phyloP scores from a whole-genome alignment of 176 grass and related monocot species.

The sorghum (Sorghum bicolor) region DNA sequence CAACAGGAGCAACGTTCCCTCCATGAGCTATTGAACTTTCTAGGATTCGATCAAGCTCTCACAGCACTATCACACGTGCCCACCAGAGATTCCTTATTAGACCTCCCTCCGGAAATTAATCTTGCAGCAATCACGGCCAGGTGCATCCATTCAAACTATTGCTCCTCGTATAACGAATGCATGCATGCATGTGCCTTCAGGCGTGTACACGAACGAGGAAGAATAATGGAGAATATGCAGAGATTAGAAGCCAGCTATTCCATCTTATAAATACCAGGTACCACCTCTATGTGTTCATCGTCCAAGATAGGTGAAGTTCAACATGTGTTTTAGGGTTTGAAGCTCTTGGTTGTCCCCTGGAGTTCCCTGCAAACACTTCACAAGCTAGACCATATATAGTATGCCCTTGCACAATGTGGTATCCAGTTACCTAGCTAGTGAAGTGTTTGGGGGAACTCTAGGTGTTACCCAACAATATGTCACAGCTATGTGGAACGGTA shows the following conservation, averaged over 20 bases:
- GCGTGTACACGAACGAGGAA: neutral
- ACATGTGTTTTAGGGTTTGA: neutral
- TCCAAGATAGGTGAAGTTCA: neutral
- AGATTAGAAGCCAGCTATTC: neutral
- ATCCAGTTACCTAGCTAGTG: neutral
- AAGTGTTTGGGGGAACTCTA: conserved; percentile 40
- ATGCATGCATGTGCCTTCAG: neutral
- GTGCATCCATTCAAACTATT: neutral
- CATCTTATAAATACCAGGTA: conserved; percentile 32
- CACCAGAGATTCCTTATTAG: neutral
- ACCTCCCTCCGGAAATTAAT: neutral
- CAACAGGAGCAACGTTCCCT: neutral
- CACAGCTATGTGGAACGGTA: no score
- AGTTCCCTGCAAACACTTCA: conserved; percentile 41
- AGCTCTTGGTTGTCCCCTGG: conserved; percentile 16
- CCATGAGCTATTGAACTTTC: neutral
- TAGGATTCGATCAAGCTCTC: conserved; percentile 16
- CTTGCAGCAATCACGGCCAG: conserved; percentile 18
- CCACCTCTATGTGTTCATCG: neutral
- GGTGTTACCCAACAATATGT: neutral
- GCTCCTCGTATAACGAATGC: neutral
- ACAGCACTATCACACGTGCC: neutral
- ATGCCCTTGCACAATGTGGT: neutral
- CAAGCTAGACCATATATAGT: neutral
- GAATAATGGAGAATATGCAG: neutral